Evolutionary conservation across 2,329 filamentous ascomycete genomes (phyloP).

Genomic region (Trichoderma endophyticum): DNA sequence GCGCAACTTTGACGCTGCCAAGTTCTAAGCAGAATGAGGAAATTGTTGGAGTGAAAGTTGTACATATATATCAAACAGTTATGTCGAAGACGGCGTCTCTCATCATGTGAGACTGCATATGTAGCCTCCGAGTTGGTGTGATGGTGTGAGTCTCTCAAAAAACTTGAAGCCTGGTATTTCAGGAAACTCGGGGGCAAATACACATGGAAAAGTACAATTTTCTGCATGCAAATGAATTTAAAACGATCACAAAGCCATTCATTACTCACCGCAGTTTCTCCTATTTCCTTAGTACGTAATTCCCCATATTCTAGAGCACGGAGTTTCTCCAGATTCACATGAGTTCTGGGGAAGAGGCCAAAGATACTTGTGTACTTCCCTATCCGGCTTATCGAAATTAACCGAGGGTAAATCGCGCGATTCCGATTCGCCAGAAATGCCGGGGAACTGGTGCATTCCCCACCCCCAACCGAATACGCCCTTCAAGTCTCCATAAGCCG

Average conservation of each 20-base stretch:
- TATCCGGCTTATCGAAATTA: conserved; percentile 13
- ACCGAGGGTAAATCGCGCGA: conserved; percentile 8
- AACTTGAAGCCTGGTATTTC: not conserved
- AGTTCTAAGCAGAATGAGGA: not conserved
- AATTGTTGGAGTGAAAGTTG: not conserved
- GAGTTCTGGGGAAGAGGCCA: not conserved
- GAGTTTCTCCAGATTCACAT: not conserved
- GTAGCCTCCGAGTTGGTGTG: not conserved
- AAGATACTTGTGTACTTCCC: not conserved
- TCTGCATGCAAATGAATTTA: not conserved
- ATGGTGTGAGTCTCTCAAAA: not conserved
- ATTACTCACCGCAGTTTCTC: not conserved
- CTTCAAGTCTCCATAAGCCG: not conserved
- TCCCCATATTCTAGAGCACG: not conserved
- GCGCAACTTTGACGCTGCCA: conserved; percentile 41
- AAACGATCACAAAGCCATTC: not conserved
- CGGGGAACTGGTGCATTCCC: not conserved
- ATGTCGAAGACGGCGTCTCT: not conserved
- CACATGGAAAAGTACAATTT: not conserved
- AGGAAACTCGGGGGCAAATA: not conserved
- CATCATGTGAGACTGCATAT: not conserved
- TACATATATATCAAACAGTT: not conserved
- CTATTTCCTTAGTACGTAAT: not conserved
- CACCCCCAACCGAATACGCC: not conserved
- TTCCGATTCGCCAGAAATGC: not conserved